Evolutionary conservation across 176 grass and related monocot genomes (phyloP), one percentile per base, ranked within the genome.

Genomic region (Oryza longistaminata): DNA sequence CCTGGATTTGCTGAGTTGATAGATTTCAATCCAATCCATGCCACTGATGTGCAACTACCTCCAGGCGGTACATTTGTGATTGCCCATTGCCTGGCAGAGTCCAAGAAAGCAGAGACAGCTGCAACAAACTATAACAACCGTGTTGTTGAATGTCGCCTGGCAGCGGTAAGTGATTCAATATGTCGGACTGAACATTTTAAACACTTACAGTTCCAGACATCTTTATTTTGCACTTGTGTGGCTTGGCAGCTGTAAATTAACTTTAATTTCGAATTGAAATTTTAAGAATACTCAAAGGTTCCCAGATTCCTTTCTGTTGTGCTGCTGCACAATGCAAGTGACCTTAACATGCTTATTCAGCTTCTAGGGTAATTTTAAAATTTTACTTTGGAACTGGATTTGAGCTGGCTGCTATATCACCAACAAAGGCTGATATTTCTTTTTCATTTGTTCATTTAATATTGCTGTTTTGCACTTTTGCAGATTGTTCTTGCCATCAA

Each of bases 61-160:
- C 24, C 66, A 65, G 96, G 96, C 39, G 96, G 96, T 82, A 90
- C 91, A 64, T 98, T 95, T 90, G 91, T 98, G 61, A 98, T 98
- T 11, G 91, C 96, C 43, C 93, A 98, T 85, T 96, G 91, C 52
- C 82, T 95, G 83, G 96, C 96, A 31, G 96, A 98, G 86, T 98
- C 96, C 71, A 90, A 98, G 78, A 95, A 98, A 91, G 96, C 96
- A 74, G 91, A 95, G 82, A 98, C 96, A 74, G 93, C 93, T 68
- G 93, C 96, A 46, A 95, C 93, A 87, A 98, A 98, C 49, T 98
- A 98, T 37, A 95, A 98, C 31, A 95, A 98, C 29, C 93, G 96
- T 75, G 96, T 98, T 53, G 91, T 98, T 11, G 96, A 98, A 79
- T 98, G 96, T 55, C 91, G 91, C 78, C 78, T 98, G 42, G 87